Base-by-base conservation (phyloP, 257 asterid genomes). In the Primulina eburnea region DNA sequence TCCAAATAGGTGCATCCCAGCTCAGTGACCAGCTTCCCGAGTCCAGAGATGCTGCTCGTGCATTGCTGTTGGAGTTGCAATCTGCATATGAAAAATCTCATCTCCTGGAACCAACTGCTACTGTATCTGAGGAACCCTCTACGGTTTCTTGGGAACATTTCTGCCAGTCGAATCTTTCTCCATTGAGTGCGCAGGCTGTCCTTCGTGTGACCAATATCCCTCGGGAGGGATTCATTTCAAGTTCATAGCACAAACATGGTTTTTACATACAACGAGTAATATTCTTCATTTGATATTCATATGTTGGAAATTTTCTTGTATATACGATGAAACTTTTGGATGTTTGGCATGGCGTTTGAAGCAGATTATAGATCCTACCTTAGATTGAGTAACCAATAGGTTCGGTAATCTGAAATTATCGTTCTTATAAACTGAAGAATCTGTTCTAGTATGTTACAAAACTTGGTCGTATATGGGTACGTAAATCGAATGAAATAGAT, bases 1-100 rank as follows among this genome's bases (percentile, higher is more conserved):
- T 92, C 60, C 91, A 81, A 78, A 84, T 87, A 81, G 98, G 94
- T 63, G 92, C 83, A 69, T 83, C 96, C 55, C 98, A 92, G 84
- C 94, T 92, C 11, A 86, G 87, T 47, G 98, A 86, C 79, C 85
- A 84, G 82, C 96, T 92, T 75, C 98, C 98, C 0, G 96, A 86
- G 83, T 92, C 98, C 6, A 85, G 98, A 79, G 96, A 92, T 74
- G 94, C 98, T 10, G 98, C 98, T 35, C 95, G 98, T 65, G 60
- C 83, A 53, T 82, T 92, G 65, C 53, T 92, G 82, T 63, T 92
- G 82, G 95, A 92, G 83, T 76, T 92, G 75, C 90, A 82, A 73
- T 78, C 84, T 34, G 81, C 82, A 9, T 88, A 85, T 10, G 88
- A 82, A 76, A 89, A 88, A 74, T 69, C 83, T 52, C 76, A 59